A percentile compares a stretch with the other conserved stretches of the same genome.
Evolutionary conservation across 768 basidiomycete genomes (phyloP).

Genomic region (Suillus discolor): DNA sequence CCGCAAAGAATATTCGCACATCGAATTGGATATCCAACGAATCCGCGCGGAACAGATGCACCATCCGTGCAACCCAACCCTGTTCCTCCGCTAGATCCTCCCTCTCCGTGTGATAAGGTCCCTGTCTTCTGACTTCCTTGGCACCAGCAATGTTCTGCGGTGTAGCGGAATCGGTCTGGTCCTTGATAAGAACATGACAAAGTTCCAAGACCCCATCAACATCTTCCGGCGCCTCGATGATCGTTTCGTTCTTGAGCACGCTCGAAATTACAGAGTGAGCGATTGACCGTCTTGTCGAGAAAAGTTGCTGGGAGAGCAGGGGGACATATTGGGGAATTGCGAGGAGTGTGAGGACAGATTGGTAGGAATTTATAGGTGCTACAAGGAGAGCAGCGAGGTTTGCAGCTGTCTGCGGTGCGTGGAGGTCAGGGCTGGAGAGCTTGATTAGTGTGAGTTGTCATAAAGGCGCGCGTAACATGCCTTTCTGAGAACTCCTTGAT

Average conservation of each 20-base stretch:
- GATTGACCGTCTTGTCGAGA: slow-evolving; percentile 87
- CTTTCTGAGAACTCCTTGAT: slow-evolving; percentile 82
- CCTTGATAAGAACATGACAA: slow-evolving; percentile 90
- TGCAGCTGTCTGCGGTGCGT: slow-evolving; percentile 81
- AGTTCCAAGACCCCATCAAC: slow-evolving; percentile 92
- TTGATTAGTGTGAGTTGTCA: slow-evolving; percentile 3
- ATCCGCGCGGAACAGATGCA: slow-evolving; percentile 91
- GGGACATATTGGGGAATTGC: slow-evolving; percentile 90
- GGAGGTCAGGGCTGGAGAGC: slow-evolving; percentile 74
- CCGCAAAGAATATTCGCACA: slow-evolving; percentile 45
- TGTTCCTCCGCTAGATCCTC: slow-evolving; percentile 98
- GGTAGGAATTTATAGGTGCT: slow-evolving; percentile 95
- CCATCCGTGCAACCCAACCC: slow-evolving; percentile 98
- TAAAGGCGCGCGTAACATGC: slow-evolving; percentile 39
- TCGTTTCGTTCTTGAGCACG: slow-evolving; percentile 95
- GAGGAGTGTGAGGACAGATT: slow-evolving; percentile 95
- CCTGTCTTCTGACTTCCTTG: slow-evolving; percentile 56
- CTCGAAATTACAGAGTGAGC: slow-evolving; percentile 94
- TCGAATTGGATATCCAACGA: slow-evolving; percentile 88
- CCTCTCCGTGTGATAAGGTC: slow-evolving; percentile 64
- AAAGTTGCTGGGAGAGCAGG: slow-evolving; percentile 83
- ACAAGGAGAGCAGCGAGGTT: slow-evolving; percentile 92
- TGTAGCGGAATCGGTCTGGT: slow-evolving; percentile 63
- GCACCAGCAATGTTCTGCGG: slow-evolving; percentile 29
- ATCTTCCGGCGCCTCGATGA: slow-evolving; percentile 92